A percentile compares a stretch with the other conserved stretches of the same genome.
These are phyloP conservation scores for Cryptosporidium sp. DNA, from an alignment of 169 alveolate genomes.

Conservation along the genomic window DNA sequence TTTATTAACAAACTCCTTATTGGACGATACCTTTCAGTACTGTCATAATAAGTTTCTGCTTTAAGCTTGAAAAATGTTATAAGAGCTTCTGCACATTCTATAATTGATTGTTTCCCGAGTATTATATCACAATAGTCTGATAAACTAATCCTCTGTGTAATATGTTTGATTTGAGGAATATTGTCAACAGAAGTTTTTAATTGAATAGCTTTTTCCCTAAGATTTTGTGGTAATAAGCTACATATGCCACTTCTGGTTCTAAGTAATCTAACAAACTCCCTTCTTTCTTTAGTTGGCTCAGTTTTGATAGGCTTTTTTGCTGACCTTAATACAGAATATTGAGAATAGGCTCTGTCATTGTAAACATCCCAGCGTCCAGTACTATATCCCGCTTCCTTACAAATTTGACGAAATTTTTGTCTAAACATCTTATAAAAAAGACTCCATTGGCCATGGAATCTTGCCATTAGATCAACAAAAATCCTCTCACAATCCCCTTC, in stretches of 20 bases:
- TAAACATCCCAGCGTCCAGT: conserved; percentile 54
- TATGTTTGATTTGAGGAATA: conserved; percentile 37
- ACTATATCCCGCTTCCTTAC: conserved; percentile 53
- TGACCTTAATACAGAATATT: conserved; percentile 39
- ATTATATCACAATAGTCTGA: conserved; percentile 64
- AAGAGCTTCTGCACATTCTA: conserved; percentile 71
- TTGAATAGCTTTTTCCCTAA: conserved; percentile 31
- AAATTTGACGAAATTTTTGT: conserved; percentile 64
- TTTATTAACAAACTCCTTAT: conserved; percentile 10
- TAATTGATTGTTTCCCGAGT: conserved; percentile 52
- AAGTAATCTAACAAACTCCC: conserved; percentile 14
- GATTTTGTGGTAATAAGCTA: conserved; percentile 26
- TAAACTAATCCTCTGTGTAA: conserved; percentile 19
- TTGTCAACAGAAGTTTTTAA: conserved; percentile 50
- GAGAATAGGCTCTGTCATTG: conserved; percentile 71
- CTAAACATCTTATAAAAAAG: conserved; percentile 58
- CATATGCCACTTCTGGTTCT: conserved; percentile 57
- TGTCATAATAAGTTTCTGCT: conserved; percentile 27
- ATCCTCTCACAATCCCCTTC: conserved; percentile 50
- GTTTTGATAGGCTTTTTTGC: conserved; percentile 21
- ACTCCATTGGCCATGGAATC: conserved; percentile 74
- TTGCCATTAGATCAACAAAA: conserved; percentile 44
- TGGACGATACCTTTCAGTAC: conserved; percentile 30
- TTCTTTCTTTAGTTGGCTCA: conserved; percentile 13
- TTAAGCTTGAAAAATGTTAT: conserved; percentile 43